A percentile compares a stretch with the other conserved stretches of the same genome.
phyloP scores from a whole-genome alignment of 495 filamentous ascomycete genomes.

The Rhizodiscina lignyota region DNA sequence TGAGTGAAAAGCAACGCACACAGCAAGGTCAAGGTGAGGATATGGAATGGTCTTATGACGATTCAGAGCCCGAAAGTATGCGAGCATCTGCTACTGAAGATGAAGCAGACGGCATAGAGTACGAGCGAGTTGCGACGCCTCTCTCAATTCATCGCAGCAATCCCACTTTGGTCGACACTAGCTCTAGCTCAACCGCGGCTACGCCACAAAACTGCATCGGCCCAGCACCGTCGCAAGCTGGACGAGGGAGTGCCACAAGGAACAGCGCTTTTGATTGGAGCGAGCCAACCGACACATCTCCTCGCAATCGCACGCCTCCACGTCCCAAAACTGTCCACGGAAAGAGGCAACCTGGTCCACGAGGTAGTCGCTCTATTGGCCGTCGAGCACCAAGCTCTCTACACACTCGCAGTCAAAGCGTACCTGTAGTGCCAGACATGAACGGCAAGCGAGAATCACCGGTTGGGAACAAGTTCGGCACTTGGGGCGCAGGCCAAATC shows the following conservation, averaged over 20 bases:
- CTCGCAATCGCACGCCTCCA: slow-evolving; percentile 33
- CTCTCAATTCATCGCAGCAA: slow-evolving; percentile 11
- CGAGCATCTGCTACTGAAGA: slow-evolving; percentile 7
- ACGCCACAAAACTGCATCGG: too few species aligned
- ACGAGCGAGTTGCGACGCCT: slow-evolving; percentile 7
- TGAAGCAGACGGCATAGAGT: slow-evolving; percentile 5
- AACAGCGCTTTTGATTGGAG: slow-evolving; percentile 76
- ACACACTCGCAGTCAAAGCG: slow-evolving; percentile 87
- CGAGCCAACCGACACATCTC: slow-evolving; percentile 41
- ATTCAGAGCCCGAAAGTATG: slow-evolving; percentile 7
- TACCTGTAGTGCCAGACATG: slow-evolving; percentile 64
- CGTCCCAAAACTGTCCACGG: slow-evolving; percentile 83
- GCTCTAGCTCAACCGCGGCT: slow-evolving; percentile 11
- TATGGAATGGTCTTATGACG: slow-evolving; percentile 18
- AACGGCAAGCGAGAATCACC: slow-evolving; percentile 39
- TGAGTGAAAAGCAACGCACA: too few species aligned
- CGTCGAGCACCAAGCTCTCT: slow-evolving; percentile 61
- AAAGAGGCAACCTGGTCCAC: slow-evolving; percentile 56
- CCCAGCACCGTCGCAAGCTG: slow-evolving; percentile 6
- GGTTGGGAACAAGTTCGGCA: slow-evolving; percentile 62
- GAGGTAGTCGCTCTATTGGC: slow-evolving; percentile 56
- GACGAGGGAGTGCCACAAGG: slow-evolving; percentile 11
- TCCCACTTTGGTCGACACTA: slow-evolving; percentile 5
- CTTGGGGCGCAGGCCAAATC: slow-evolving; percentile 75
- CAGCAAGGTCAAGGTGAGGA: slow-evolving; percentile 12